Conservation (phyloP, 495 filamentous ascomycete species). For the Podospora pseudopauciseta region DNA sequence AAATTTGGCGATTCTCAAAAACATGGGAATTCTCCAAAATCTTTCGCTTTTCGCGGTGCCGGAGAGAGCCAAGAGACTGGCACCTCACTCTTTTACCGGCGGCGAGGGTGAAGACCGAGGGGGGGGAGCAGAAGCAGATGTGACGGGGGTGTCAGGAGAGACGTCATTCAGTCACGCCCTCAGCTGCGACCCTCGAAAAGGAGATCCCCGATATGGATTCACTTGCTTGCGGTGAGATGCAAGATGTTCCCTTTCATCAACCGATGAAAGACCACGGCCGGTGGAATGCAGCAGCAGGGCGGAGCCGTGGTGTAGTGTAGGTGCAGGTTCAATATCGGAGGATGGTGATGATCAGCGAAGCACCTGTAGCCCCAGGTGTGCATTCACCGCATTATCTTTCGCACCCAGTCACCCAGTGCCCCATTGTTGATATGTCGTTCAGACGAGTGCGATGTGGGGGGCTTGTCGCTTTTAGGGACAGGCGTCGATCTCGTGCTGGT, state of each 20-base stretch:
- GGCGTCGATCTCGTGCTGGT: slow-evolving; percentile 10
- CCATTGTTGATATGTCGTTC: not conserved
- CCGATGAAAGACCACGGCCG: not conserved
- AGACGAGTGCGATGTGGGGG: not conserved
- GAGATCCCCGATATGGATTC: not conserved
- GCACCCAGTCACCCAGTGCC: not conserved
- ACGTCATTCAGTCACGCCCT: not conserved
- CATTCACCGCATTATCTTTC: not conserved
- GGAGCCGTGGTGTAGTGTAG: too few relatives aligned
- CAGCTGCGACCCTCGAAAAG: not conserved
- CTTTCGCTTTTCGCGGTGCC: not conserved
- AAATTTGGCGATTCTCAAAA: not conserved
- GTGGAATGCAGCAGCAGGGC: not conserved
- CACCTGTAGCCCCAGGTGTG: not conserved
- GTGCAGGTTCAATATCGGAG: not conserved
- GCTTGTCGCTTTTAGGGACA: not conserved
- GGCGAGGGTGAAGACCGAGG: not conserved
- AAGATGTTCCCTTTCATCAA: not conserved
- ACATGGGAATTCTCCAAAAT: not conserved
- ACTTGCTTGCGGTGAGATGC: not conserved
- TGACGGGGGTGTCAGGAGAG: not conserved
- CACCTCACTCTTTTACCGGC: not conserved
- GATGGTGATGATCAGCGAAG: not conserved
- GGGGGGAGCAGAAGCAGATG: too few relatives aligned
- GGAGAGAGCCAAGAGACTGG: not conserved